A percentile compares a stretch with the other conserved stretches of the same genome.
Conservation (phyloP, 805 yeast genomes). For the Ogataea paraovalis region DNA sequence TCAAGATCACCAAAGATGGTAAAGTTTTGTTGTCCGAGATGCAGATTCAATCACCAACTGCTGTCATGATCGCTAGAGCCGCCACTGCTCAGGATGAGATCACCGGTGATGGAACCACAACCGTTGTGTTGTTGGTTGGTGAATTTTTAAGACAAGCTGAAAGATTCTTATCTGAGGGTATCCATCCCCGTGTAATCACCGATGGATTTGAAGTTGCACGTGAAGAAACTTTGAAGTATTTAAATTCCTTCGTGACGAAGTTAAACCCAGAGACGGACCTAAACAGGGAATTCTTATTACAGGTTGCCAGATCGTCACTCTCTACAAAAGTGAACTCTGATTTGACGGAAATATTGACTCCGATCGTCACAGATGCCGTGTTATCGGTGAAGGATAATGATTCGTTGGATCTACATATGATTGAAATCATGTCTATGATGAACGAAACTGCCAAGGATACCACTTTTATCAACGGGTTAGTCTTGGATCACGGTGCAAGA, state of each 20-base stretch:
- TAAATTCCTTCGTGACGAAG: constrained; percentile 60
- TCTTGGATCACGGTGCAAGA: constrained; percentile 96
- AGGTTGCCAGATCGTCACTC: constrained; percentile 87
- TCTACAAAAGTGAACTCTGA: constrained; percentile 81
- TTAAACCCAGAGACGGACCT: constrained; percentile 36
- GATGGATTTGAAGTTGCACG: constrained; percentile 95
- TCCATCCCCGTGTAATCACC: constrained; percentile 90
- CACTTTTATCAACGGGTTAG: constrained; percentile 79
- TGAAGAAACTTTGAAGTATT: constrained; percentile 62
- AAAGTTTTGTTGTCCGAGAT: constrained; percentile 88
- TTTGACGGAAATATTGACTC: constrained; percentile 76
- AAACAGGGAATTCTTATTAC: constrained; percentile 84
- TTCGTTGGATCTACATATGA: constrained; percentile 87
- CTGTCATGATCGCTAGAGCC: constrained; percentile 90
- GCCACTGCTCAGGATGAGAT: constrained; percentile 99
- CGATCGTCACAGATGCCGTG: constrained; percentile 96
- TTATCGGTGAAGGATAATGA: constrained; percentile 58
- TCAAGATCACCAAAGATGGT: constrained; percentile 96
- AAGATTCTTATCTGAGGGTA: constrained; percentile 85
- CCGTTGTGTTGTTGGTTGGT: constrained; percentile 91
- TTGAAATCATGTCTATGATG: constrained; percentile 98
- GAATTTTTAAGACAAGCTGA: constrained; percentile 93
- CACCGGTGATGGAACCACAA: constrained; percentile 98
- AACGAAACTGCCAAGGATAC: constrained; percentile 84
- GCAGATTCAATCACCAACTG: constrained; percentile 94